Conservation (phyloP, 2,329 filamentous ascomycete genomes). For the Scorias spongiosa region DNA sequence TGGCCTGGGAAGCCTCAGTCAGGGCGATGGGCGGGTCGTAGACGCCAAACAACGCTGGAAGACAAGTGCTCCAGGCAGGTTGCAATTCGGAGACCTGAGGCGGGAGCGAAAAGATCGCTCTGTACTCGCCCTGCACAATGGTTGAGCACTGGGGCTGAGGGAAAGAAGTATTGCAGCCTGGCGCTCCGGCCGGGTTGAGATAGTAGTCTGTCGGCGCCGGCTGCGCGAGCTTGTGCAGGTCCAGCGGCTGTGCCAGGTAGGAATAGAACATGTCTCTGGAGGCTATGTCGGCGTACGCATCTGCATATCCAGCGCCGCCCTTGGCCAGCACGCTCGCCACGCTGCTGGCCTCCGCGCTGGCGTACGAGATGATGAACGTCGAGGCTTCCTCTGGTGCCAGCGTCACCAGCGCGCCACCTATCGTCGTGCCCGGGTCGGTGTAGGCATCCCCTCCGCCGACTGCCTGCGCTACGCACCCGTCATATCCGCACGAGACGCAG, state of each 20-base stretch:
- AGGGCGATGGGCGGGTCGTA: constrained; percentile 8
- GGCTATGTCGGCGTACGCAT: constrained; percentile 1
- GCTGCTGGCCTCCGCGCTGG: constrained; percentile 2
- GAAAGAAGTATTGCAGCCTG: constrained; percentile 1
- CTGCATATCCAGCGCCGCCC: constrained; percentile 3
- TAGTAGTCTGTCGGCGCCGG: constrained; percentile 7
- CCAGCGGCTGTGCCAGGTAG: constrained; percentile 2
- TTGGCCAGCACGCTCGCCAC: constrained; percentile 3
- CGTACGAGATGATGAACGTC: constrained; percentile 5
- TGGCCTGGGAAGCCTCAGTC: not conserved
- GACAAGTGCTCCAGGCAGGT: constrained; percentile 4
- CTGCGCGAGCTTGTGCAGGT: constrained; percentile 3
- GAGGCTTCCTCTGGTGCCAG: constrained; percentile 6
- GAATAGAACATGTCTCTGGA: not conserved
- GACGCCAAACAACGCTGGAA: constrained; percentile 6
- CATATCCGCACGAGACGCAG: not conserved
- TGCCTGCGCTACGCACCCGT: constrained; percentile 1
- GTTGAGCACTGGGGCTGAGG: constrained; percentile 7
- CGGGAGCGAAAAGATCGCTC: constrained; percentile 5
- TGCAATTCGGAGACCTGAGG: constrained; percentile 5
- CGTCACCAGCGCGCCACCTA: constrained; percentile 4
- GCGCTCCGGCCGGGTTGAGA: constrained; percentile 1
- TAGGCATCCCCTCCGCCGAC: constrained; percentile 3
- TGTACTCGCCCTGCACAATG: constrained; percentile 8
- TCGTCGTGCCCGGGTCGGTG: constrained; percentile 1